Percentiles rank a stretch among this genome's conserved stretches.
phyloP scores from a whole-genome alignment of 164 flowering plant species.

The Dillenia suffruticosa region DNA sequence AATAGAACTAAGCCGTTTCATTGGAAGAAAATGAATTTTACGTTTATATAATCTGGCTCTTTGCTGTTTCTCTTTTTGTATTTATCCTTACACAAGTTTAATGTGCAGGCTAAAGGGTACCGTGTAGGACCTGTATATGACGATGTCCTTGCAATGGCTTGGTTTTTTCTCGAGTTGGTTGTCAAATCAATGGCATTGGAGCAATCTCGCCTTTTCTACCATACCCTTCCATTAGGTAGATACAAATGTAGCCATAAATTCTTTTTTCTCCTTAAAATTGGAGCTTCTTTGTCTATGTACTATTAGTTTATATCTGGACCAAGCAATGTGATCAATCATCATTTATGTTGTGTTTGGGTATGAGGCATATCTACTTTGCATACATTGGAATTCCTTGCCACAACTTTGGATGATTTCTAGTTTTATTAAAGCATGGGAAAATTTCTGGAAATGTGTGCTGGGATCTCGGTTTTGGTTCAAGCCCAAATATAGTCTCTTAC shows the following conservation, averaged over 20 bases:
- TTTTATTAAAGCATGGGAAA: no score
- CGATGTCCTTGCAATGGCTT: constrained; percentile 98
- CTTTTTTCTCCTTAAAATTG: no score
- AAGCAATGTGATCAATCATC: no score
- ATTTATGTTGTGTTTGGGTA: no score
- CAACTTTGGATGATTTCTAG: no score
- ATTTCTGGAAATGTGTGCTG: no score
- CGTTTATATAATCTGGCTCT: background rate
- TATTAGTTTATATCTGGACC: no score
- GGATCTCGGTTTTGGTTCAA: no score
- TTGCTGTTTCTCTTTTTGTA: background rate
- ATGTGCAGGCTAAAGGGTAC: constrained; percentile 95
- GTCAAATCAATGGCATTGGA: constrained; percentile 98
- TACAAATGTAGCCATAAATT: background rate
- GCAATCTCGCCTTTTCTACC: constrained; percentile 76
- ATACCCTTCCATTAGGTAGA: constrained; percentile 80
- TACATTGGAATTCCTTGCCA: no score
- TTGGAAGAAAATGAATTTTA: background rate
- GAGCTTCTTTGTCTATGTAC: no score
- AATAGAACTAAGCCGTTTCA: background rate
- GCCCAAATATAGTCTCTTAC: no score
- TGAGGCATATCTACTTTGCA: no score
- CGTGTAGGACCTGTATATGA: constrained; percentile 99
- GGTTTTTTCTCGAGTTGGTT: constrained; percentile 96
- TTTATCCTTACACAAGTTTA: background rate